Conservation (phyloP, 192 early-diverging fungal genomes). For the Paraglomus occultum region DNA sequence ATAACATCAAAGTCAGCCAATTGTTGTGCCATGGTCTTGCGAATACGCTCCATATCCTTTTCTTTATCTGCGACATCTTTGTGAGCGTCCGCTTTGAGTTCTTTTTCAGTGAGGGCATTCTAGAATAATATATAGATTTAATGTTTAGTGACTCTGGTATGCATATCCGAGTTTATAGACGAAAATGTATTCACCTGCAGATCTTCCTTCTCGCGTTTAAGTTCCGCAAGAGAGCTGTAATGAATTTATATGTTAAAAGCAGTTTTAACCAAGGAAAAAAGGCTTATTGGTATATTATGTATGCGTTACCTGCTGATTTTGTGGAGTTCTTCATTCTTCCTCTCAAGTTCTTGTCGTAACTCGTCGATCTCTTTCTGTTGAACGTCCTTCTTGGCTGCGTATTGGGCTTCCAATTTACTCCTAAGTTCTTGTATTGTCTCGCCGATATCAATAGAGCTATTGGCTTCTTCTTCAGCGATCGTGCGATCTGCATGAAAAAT, state of each 20-base stretch:
- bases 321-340: constrained; percentile 65
- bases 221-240: constrained; percentile 51
- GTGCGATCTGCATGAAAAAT: constrained; percentile 46
- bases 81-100: constrained; percentile 21
- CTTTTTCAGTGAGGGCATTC: constrained; percentile 13
- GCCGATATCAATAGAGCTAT: constrained; percentile 51
- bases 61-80: constrained; percentile 60
- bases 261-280: too few relatives aligned
- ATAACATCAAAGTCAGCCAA: constrained; percentile 95
- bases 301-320: constrained; percentile 43
- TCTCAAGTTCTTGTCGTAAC: constrained; percentile 64
- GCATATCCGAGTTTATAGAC: not conserved
- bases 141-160: constrained; percentile 31
- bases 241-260: too few relatives aligned
- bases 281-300: too few relatives aligned
- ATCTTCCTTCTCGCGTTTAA: constrained; percentile 60
- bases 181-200: constrained; percentile 50
- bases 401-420: constrained; percentile 82
- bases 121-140: not conserved
- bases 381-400: constrained; percentile 71
- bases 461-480: constrained; percentile 68
- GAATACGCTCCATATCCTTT: constrained; percentile 76
- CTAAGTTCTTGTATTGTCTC: constrained; percentile 84
- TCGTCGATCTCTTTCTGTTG: constrained; percentile 74
- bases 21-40: constrained; percentile 74